Evolutionary conservation across 2,329 filamentous ascomycete genomes (phyloP), one percentile per base, ranked within the genome.

Genomic region (Paraconiothyrium brasiliense): DNA sequence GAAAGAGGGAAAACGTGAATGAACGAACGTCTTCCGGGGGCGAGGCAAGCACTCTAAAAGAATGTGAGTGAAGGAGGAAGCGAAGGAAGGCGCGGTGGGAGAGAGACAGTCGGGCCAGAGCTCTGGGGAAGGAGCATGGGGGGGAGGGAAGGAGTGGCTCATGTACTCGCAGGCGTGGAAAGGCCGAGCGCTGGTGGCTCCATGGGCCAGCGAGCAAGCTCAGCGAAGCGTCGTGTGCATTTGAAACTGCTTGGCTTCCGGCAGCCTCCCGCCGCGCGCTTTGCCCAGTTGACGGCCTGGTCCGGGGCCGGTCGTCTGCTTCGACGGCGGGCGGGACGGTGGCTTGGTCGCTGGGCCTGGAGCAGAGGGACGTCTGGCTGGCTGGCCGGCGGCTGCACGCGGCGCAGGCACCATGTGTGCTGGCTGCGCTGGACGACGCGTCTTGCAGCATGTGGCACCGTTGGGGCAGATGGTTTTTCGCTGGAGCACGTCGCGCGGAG

Each of bases 221-320:
- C 67, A 67, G 64, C 70, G 66, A 70, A 69, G 72, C 67, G 61
- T 63, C 65, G 62, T 65, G 54, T 55, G 72, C 69, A 73, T 75
- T 67, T 77, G 76, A 78, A 78, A 78, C 76, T 60, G 57, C 74
- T 76, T 76, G 74, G 74, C 74, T 43, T 34, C 61, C 62, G 66
- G 67, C 65, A 68, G 55, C 66, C 67, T 72, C 69, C 72, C 74
- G 71, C 65, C 57, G 59, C 27, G 51, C 52, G 63, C 71, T 66
- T 71, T 71, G 62, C 67, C 71, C 61, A 41, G 68, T 73, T 69
- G 63, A 66, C 64, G 37, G 44, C 30, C 60, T 59, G 60, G 65
- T 63, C 69, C 68, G 70, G 43, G 51, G 71, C 70, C 70, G 65
- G 20, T 20, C 20, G 20, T 20, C 67, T 73, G 72, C 71, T 65